Percentiles rank a stretch among this genome's conserved stretches.
Evolutionary conservation across 176 grass and related monocot genomes (phyloP).

Genomic region (Secale cereale): DNA sequence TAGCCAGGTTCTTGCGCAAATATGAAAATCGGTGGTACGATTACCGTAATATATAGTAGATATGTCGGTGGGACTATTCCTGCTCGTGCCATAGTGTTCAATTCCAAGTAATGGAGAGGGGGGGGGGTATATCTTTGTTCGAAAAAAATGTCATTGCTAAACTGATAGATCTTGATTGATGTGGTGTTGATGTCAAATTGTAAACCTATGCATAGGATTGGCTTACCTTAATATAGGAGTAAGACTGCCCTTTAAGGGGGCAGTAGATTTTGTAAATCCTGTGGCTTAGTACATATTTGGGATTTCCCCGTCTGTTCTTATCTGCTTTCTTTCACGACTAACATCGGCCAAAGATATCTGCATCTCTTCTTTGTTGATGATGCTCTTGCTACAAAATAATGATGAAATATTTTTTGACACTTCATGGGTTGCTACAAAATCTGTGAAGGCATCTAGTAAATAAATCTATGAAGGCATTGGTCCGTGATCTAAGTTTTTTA

Average conservation of each 20-base stretch:
- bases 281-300: background rate
- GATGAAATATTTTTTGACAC: too few relatives aligned
- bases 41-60: background rate
- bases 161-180: background rate
- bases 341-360: background rate
- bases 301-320: background rate
- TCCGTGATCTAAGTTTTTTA: too few relatives aligned
- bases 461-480: too few relatives aligned
- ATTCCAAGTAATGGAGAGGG: background rate
- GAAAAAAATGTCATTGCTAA: background rate
- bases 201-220: background rate
- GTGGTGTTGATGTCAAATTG: background rate
- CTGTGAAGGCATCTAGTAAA: too few relatives aligned
- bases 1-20: background rate
- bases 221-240: background rate
- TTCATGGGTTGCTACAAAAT: too few relatives aligned
- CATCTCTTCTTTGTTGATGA: background rate
- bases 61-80: background rate
- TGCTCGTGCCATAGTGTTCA: background rate
- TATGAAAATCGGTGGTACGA: background rate
- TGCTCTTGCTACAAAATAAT: too few relatives aligned
- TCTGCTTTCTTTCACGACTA: background rate
- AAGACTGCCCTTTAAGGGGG: background rate
- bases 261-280: background rate
- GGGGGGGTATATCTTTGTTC: background rate